Conservation (phyloP, 2,329 filamentous ascomycete genomes). For the Phialophora tarda region DNA sequence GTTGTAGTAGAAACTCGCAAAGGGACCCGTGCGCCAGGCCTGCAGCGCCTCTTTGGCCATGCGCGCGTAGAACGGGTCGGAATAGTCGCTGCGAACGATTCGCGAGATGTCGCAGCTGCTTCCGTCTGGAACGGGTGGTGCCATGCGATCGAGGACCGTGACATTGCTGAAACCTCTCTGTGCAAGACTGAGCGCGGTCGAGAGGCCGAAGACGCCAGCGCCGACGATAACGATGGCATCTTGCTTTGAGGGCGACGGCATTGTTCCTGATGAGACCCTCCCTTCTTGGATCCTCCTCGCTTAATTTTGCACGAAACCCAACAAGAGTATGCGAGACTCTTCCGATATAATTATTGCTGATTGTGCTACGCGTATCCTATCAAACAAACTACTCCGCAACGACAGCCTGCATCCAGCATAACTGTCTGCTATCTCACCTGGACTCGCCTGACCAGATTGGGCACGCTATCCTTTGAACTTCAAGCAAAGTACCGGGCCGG, state of each 20-base stretch:
- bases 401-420: neutral
- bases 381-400: no score
- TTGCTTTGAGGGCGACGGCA: neutral
- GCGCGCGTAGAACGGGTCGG: constrained; percentile 41
- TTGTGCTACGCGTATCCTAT: neutral
- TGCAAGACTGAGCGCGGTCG: constrained; percentile 47
- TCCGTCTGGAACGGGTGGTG: constrained; percentile 41
- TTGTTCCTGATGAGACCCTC: neutral
- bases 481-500: neutral
- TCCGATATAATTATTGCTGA: neutral
- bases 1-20: constrained; percentile 27
- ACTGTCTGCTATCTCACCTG: neutral
- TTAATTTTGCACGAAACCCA: neutral
- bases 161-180: constrained; percentile 55
- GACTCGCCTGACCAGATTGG: neutral
- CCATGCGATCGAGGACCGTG: constrained; percentile 52
- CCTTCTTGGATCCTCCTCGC: neutral
- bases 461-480: neutral
- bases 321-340: neutral
- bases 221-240: constrained; percentile 52
- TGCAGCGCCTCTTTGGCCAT: constrained; percentile 43
- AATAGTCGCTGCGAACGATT: constrained; percentile 45
- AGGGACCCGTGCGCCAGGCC: constrained; percentile 29
- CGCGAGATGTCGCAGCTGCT: constrained; percentile 46
- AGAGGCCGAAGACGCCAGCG: constrained; percentile 59